Percentiles rank a stretch among this genome's conserved stretches.
Evolutionary conservation across 2,329 filamentous ascomycete genomes (phyloP).

Genomic region (Neophaeococcomyces aloes): DNA sequence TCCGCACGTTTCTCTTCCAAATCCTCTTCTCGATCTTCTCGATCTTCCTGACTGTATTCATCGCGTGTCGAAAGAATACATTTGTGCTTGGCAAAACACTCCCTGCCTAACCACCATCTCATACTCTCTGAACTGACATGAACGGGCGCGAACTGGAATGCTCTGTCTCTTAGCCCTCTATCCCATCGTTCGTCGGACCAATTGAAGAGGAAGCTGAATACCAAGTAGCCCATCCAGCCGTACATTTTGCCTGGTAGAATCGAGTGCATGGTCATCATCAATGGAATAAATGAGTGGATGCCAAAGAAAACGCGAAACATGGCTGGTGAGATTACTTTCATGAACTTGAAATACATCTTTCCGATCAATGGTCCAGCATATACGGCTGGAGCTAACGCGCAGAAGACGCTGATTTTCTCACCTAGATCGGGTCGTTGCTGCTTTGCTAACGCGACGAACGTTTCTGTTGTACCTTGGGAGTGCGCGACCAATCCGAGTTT

Average conservation of each 20-base stretch:
- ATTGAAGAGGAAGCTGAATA: slow-evolving; percentile 80
- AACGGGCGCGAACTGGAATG: slow-evolving; percentile 88
- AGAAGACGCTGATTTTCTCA: slow-evolving; percentile 76
- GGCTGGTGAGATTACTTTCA: slow-evolving; percentile 64
- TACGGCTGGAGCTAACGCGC: slow-evolving; percentile 77
- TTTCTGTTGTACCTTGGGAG: slow-evolving; percentile 83
- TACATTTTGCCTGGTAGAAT: slow-evolving; percentile 58
- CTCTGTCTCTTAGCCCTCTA: slow-evolving; percentile 60
- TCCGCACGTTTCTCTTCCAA: slow-evolving; percentile 39
- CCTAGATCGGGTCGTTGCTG: slow-evolving; percentile 80
- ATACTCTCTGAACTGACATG: slow-evolving; percentile 84
- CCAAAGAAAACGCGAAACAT: slow-evolving; percentile 78
- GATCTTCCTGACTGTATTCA: slow-evolving; percentile 52
- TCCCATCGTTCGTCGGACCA: slow-evolving; percentile 87
- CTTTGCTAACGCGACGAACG: slow-evolving; percentile 77
- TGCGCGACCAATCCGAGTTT: slow-evolving; percentile 78
- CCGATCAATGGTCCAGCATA: slow-evolving; percentile 80
- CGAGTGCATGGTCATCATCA: slow-evolving; percentile 79
- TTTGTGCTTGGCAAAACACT: slow-evolving; percentile 74
- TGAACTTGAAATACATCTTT: slow-evolving; percentile 86
- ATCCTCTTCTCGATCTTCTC: slow-evolving; percentile 38
- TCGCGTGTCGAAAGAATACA: slow-evolving; percentile 77
- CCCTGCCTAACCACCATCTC: slow-evolving; percentile 87
- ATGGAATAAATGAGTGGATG: slow-evolving; percentile 83
- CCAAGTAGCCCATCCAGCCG: slow-evolving; percentile 71